A percentile compares a stretch with the other conserved stretches of the same genome.
Conservation (phyloP, 1,284 basidiomycete species). For the Rhizopogon hawkerae region DNA sequence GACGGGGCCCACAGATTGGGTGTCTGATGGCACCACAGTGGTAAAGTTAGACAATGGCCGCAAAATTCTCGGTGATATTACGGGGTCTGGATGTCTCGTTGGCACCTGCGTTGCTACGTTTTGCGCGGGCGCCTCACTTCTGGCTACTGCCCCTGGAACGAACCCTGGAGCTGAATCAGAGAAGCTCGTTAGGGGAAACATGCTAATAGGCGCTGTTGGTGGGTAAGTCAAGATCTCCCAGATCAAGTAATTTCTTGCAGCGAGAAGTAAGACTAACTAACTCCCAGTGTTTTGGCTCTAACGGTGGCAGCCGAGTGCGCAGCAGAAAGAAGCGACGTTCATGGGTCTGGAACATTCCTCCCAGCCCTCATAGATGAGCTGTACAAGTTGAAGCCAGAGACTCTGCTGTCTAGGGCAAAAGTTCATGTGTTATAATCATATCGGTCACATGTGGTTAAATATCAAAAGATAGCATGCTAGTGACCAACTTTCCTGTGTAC, state of each 20-base stretch:
- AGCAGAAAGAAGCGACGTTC: conserved; percentile 57
- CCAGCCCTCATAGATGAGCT: conserved; percentile 82
- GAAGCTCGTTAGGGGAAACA: conserved; percentile 58
- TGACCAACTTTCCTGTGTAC: neutral
- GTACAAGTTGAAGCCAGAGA: conserved; percentile 52
- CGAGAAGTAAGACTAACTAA: conserved; percentile 2
- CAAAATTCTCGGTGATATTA: conserved; percentile 69
- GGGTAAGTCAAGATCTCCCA: conserved; percentile 45
- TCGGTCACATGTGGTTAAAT: neutral
- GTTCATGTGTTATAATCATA: conserved; percentile 31
- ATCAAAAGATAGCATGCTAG: neutral
- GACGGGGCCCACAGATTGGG: conserved; percentile 78
- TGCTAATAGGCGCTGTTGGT: conserved; percentile 66
- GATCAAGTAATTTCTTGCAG: neutral
- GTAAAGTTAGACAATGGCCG: conserved; percentile 74
- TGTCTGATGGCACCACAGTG: conserved; percentile 74
- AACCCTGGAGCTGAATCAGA: conserved; percentile 22
- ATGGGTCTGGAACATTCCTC: conserved; percentile 83
- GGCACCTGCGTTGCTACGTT: conserved; percentile 73
- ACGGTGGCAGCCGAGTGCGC: conserved; percentile 83
- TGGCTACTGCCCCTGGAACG: conserved; percentile 19
- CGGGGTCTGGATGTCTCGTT: conserved; percentile 86
- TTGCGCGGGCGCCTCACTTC: conserved; percentile 58
- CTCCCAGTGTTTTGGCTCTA: conserved; percentile 63
- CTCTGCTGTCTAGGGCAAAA: conserved; percentile 41